phyloP scores from a whole-genome alignment of 129 eudicot genomes.

The Artemisia annua region DNA sequence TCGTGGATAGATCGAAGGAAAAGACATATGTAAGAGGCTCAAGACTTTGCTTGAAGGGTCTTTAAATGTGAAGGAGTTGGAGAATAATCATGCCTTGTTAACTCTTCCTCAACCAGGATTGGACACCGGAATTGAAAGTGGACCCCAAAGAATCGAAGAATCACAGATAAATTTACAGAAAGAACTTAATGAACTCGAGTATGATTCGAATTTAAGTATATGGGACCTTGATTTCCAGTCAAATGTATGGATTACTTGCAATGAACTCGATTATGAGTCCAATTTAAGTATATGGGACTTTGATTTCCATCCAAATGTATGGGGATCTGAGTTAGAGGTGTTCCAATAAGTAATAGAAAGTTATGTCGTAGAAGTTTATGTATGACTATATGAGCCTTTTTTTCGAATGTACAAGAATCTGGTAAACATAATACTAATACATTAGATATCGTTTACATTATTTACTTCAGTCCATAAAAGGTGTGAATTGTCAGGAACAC shows the following conservation, averaged over 20 bases:
- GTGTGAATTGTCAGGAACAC: too few relatives aligned
- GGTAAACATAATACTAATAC: too few relatives aligned
- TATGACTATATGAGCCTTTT: too few relatives aligned
- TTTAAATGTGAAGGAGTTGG: conserved; percentile 6
- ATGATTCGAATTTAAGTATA: conserved; percentile 21
- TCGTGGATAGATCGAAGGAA: conserved; percentile 32
- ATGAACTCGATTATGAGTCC: conserved; percentile 9
- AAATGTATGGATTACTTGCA: background rate
- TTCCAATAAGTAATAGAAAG: background rate
- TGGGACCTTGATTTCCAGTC: conserved; percentile 52
- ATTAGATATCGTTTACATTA: too few relatives aligned
- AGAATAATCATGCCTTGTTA: conserved; percentile 4
- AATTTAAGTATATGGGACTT: conserved; percentile 41
- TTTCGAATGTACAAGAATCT: too few relatives aligned
- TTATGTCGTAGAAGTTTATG: too few relatives aligned
- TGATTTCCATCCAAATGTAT: conserved; percentile 32
- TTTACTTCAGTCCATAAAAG: too few relatives aligned
- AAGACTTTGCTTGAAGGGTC: conserved; percentile 36
- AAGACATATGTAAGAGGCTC: conserved; percentile 28
- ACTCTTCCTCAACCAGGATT: too few relatives aligned
- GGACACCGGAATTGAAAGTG: too few relatives aligned
- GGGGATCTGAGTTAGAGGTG: conserved; percentile 25
- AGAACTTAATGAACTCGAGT: background rate
- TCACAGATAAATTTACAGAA: too few relatives aligned
- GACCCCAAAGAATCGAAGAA: too few relatives aligned